Percentiles rank a stretch among this genome's conserved stretches.
phyloP scores from a whole-genome alignment of 306 rosid species.

The Lathyrus tuberosus region DNA sequence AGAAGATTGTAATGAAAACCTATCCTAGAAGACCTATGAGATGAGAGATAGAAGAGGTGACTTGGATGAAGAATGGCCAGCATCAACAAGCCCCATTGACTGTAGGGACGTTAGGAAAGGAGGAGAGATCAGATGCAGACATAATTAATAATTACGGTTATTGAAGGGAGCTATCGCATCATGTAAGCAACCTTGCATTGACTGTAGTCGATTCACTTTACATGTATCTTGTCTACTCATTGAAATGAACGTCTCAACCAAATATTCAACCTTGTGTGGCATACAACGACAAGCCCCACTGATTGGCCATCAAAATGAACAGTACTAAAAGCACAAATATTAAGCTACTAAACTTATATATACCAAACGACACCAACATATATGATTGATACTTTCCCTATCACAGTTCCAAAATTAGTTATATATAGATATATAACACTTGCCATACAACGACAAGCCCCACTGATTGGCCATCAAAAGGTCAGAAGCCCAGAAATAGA shows the following conservation, averaged over 20 bases:
- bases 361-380: conserved; percentile 60
- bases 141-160: not conserved
- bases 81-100: no score
- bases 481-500: no score
- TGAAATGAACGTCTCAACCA: not conserved
- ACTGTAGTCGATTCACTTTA: not conserved
- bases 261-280: conserved; percentile 1
- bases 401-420: conserved; percentile 66
- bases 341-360: no score
- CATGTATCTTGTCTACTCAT: not conserved
- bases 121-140: not conserved
- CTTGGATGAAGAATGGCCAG: no score
- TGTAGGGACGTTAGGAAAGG: not conserved
- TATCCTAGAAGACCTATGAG: no score
- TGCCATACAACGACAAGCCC: no score
- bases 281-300: conserved; percentile 38
- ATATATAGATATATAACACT: no score
- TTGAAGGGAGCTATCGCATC: not conserved
- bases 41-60: no score
- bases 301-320: conserved; percentile 37
- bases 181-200: not conserved
- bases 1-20: no score
- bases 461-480: no score
- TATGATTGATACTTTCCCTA: conserved; percentile 60
- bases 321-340: conserved; percentile 52